These are phyloP conservation scores for Adansonia gregorii DNA, from an alignment of 441 rosid genomes.

Conservation along the genomic window DNA sequence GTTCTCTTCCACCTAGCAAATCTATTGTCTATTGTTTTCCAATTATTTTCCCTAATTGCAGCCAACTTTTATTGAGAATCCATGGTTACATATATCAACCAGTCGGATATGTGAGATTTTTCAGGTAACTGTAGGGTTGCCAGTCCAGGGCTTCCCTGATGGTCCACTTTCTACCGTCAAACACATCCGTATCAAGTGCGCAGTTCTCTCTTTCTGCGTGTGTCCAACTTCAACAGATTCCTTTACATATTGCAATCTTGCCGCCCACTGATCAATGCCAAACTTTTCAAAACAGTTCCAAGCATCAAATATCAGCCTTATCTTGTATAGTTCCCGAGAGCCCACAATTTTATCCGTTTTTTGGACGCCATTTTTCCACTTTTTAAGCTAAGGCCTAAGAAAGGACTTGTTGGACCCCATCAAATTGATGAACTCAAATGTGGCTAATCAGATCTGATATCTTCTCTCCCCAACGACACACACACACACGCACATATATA, in stretches of 20 bases:
- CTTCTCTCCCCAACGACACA: neutral
- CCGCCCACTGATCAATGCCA: conserved; percentile 25
- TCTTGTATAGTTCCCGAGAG: conserved; percentile 23
- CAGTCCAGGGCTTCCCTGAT: neutral
- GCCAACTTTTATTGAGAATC: too few species aligned
- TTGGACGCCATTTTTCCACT: conserved; percentile 19
- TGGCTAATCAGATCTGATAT: neutral
- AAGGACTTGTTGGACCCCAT: conserved; percentile 22
- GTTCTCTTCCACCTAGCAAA: conserved; percentile 59
- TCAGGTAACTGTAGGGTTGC: neutral
- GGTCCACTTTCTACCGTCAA: conserved; percentile 42
- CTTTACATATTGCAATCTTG: conserved; percentile 25
- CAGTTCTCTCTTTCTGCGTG: neutral
- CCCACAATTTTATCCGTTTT: conserved; percentile 37
- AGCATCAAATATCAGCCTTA: conserved; percentile 34
- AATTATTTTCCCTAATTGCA: neutral
- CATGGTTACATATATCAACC: neutral
- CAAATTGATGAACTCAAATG: neutral
- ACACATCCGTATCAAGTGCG: conserved; percentile 36
- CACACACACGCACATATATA: neutral
- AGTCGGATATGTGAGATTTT: neutral
- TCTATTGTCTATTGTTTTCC: conserved; percentile 41
- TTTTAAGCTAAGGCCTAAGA: neutral
- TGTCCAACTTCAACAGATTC: conserved; percentile 19
- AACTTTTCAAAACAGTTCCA: conserved; percentile 28